Percentiles rank a stretch among this genome's conserved stretches.
phyloP scores from a whole-genome alignment of 2,329 filamentous ascomycete genomes.

The Fusarium veterinarium region DNA sequence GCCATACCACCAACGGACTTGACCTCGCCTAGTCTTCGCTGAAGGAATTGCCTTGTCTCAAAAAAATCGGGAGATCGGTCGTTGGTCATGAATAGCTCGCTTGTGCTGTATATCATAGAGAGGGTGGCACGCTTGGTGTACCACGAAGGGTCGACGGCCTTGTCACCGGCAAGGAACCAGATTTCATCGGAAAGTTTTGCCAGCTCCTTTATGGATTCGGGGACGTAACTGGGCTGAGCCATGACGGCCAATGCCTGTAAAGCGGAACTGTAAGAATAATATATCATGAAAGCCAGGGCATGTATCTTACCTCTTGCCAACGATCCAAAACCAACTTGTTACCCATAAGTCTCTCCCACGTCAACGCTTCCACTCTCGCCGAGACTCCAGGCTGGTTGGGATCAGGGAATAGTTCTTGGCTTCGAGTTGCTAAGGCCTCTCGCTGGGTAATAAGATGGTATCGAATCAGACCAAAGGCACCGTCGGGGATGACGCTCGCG shows the following conservation, averaged over 20 bases:
- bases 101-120: constrained; percentile 72
- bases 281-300: not conserved
- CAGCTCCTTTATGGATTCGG: constrained; percentile 81
- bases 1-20: constrained; percentile 71
- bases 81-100: constrained; percentile 94
- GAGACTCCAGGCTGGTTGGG: constrained; percentile 60
- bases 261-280: constrained; percentile 19
- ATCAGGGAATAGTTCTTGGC: constrained; percentile 54
- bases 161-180: constrained; percentile 86
- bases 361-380: constrained; percentile 75
- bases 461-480: constrained; percentile 82
- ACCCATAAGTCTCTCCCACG: constrained; percentile 80
- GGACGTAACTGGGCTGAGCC: constrained; percentile 83
- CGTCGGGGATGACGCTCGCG: constrained; percentile 82
- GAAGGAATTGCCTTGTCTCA: constrained; percentile 84
- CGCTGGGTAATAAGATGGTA: constrained; percentile 80
- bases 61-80: constrained; percentile 78
- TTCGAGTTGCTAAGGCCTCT: constrained; percentile 63
- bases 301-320: constrained; percentile 82
- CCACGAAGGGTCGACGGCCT: constrained; percentile 85
- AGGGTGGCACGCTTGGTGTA: constrained; percentile 74
- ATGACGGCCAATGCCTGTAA: constrained; percentile 87
- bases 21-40: constrained; percentile 78
- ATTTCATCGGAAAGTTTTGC: constrained; percentile 91
- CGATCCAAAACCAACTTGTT: constrained; percentile 78